These are phyloP conservation scores for Kodamaea derodonti DNA, from an alignment of 1,139 yeast species.

Conservation along the genomic window DNA sequence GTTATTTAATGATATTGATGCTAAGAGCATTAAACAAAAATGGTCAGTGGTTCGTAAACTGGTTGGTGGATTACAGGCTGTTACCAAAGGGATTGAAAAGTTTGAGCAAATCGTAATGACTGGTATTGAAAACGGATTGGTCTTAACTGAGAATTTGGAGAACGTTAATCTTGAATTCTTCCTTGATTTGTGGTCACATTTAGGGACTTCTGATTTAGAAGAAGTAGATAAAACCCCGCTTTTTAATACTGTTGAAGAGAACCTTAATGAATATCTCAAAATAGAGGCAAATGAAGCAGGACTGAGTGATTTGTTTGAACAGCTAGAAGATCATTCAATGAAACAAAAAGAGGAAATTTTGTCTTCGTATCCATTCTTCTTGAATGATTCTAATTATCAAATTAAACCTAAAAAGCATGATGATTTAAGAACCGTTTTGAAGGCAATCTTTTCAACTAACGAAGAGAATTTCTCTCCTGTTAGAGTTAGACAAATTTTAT, in stretches of 20 bases:
- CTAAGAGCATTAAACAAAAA: slow-evolving; percentile 43
- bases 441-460: slow-evolving; percentile 61
- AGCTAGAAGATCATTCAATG: slow-evolving; percentile 47
- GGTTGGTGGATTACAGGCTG: slow-evolving; percentile 51
- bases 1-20: slow-evolving; percentile 35
- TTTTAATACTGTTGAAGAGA: slow-evolving; percentile 24
- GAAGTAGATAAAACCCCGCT: slow-evolving; percentile 35
- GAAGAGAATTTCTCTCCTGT: slow-evolving; percentile 43
- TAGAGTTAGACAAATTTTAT: slow-evolving; percentile 41
- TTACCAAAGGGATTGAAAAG: slow-evolving; percentile 48
- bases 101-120: slow-evolving; percentile 57
- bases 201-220: slow-evolving; percentile 36
- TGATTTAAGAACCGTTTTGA: slow-evolving; percentile 36
- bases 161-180: slow-evolving; percentile 47
- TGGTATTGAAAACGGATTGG: slow-evolving; percentile 48
- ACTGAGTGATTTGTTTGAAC: slow-evolving; percentile 26
- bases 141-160: slow-evolving; percentile 43
- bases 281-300: slow-evolving; percentile 19
- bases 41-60: slow-evolving; percentile 62
- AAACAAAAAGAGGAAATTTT: slow-evolving; percentile 50
- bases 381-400: slow-evolving; percentile 15
- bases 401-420: slow-evolving; percentile 23
- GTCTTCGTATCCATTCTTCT: slow-evolving; percentile 36
- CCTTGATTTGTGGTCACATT: slow-evolving; percentile 55
- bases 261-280: slow-evolving; percentile 26